Evolutionary conservation across 1,284 basidiomycete genomes (phyloP).

Genomic region (Trametes versicolor): DNA sequence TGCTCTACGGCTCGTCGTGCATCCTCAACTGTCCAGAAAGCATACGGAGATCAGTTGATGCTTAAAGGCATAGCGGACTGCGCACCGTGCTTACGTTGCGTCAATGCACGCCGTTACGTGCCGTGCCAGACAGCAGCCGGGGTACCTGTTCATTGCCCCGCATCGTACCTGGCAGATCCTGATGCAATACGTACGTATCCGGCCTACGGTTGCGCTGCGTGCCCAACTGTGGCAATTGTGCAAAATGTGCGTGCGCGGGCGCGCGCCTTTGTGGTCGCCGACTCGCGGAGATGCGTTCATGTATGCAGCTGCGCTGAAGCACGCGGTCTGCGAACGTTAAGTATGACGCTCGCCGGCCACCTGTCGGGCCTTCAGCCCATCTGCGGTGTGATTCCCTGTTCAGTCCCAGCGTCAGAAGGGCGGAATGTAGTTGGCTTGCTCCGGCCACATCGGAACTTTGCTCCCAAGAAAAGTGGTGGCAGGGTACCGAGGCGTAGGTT

Average conservation of each 20-base stretch:
- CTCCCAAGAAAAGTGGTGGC: background rate
- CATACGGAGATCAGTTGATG: background rate
- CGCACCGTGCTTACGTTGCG: background rate
- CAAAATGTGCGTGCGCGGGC: constrained; percentile 2
- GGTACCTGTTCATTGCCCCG: background rate
- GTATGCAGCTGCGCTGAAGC: background rate
- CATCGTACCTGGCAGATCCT: constrained; percentile 19
- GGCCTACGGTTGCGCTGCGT: background rate
- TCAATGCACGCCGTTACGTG: background rate
- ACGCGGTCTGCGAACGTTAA: background rate
- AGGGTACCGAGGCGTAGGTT: background rate
- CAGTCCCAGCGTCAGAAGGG: background rate
- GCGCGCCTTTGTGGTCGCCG: background rate
- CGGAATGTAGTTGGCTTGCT: background rate
- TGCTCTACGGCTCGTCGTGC: too few relatives aligned
- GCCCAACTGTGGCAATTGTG: constrained; percentile 1
- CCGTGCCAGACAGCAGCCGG: background rate
- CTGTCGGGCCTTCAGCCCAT: background rate
- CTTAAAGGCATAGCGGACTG: background rate
- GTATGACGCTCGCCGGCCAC: constrained; percentile 1
- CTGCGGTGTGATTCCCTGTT: background rate
- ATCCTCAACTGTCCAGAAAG: background rate
- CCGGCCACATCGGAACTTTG: constrained; percentile 2
- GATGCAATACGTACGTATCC: constrained; percentile 1
- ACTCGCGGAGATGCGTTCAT: background rate